Percentiles rank a stretch among this genome's conserved stretches.
Evolutionary conservation across 2,329 filamentous ascomycete species (phyloP).

Genomic region (Fusarium sp.): DNA sequence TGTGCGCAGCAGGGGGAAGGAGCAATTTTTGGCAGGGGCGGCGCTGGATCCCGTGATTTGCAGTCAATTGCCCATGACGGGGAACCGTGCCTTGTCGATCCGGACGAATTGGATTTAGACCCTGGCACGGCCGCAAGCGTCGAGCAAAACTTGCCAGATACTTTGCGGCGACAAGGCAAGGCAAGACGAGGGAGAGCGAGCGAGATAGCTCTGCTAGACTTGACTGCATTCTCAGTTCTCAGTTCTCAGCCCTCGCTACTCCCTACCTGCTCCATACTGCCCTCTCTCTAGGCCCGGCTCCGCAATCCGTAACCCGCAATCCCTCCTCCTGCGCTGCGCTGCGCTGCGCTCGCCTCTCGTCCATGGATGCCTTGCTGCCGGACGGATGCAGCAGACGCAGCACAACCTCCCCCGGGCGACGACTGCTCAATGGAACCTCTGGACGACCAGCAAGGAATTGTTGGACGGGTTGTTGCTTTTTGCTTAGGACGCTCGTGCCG

Average conservation of each 20-base stretch:
- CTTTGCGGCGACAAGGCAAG: constrained; percentile 9
- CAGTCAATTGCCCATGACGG: constrained; percentile 40
- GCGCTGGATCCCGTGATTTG: constrained; percentile 40
- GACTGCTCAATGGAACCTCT: background rate
- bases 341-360: background rate
- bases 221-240: constrained; percentile 10
- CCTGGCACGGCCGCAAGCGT: constrained; percentile 32
- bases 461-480: background rate
- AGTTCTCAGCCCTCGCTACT: constrained; percentile 10
- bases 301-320: constrained; percentile 3
- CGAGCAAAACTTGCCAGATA: constrained; percentile 19
- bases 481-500: background rate
- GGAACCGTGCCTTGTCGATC: constrained; percentile 38
- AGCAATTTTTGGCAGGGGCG: constrained; percentile 29
- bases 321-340: background rate
- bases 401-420: background rate
- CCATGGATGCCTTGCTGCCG: background rate
- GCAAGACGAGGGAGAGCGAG: background rate
- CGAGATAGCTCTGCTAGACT: constrained; percentile 20
- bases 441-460: background rate
- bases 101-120: constrained; percentile 45
- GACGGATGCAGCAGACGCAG: constrained; percentile 1
- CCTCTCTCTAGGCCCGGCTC: background rate
- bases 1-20: constrained; percentile 3
- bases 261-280: background rate